phyloP scores from a whole-genome alignment of 495 filamentous ascomycete species.

The Trichoderma erinaceum region DNA sequence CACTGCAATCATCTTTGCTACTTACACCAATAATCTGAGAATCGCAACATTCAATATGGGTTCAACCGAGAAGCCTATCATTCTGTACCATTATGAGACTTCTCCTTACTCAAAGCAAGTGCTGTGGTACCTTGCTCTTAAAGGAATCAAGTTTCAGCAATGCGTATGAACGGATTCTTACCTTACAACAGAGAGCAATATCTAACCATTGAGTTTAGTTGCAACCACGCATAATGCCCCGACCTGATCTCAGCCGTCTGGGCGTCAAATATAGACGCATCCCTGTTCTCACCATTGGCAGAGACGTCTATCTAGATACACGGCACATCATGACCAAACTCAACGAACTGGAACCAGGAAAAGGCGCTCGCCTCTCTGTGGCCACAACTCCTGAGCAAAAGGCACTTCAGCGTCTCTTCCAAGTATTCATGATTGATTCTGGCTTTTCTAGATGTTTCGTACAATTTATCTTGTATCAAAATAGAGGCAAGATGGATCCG shows the following conservation, averaged over 20 bases:
- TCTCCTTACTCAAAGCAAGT: conserved; percentile 55
- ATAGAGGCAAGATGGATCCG: conserved; percentile 44
- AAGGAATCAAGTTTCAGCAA: conserved; percentile 51
- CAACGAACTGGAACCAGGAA: conserved; percentile 39
- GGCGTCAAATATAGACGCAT: conserved; percentile 59
- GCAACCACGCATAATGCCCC: conserved; percentile 54
- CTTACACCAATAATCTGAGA: background rate
- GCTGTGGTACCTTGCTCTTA: conserved; percentile 55
- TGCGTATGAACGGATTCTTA: conserved; percentile 37
- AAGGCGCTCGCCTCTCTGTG: background rate
- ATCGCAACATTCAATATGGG: conserved; percentile 15
- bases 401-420: conserved; percentile 23
- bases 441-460: conserved; percentile 43
- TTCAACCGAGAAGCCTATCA: conserved; percentile 28
- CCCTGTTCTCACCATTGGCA: conserved; percentile 53
- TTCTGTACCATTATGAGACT: conserved; percentile 50
- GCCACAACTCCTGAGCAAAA: conserved; percentile 17
- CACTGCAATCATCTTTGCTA: background rate
- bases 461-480: conserved; percentile 41
- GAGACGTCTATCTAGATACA: conserved; percentile 52
- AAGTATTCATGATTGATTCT: conserved; percentile 30
- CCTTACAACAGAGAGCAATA: background rate
- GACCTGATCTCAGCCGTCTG: conserved; percentile 49
- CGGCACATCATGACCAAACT: conserved; percentile 55
- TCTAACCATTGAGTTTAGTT: conserved; percentile 27